Conservation (phyloP, 2,329 filamentous ascomycete species). For the Ophiostoma sp. region DNA sequence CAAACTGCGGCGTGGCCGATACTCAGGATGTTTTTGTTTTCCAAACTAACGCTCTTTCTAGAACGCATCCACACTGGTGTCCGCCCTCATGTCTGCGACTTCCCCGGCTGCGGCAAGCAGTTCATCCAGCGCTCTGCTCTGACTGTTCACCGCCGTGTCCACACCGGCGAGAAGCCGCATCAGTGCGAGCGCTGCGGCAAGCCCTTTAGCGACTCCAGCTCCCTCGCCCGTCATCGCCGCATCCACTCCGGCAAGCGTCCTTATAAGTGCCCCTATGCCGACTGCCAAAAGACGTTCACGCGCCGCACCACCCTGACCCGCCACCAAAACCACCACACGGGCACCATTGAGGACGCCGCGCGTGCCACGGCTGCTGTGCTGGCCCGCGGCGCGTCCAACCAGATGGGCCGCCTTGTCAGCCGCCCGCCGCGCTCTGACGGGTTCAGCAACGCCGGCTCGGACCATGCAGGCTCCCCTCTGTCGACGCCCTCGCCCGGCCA, state of each 20-base stretch:
- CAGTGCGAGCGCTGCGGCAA: constrained; percentile 97
- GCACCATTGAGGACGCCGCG: constrained; percentile 90
- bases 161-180: constrained; percentile 97
- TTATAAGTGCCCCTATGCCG: constrained; percentile 95
- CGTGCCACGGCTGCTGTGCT: constrained; percentile 84
- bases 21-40: not conserved
- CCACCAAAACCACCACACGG: constrained; percentile 94
- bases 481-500: constrained; percentile 84
- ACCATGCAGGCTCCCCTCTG: constrained; percentile 66
- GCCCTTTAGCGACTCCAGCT: constrained; percentile 97
- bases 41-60: constrained; percentile 40
- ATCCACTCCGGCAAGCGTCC: constrained; percentile 95
- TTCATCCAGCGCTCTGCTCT: constrained; percentile 96
- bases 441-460: constrained; percentile 61
- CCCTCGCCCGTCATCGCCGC: constrained; percentile 85
- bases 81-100: constrained; percentile 89
- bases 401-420: constrained; percentile 37
- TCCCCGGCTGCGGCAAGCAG: constrained; percentile 83
- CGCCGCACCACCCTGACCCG: constrained; percentile 90
- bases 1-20: not conserved
- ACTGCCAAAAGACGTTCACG: constrained; percentile 98
- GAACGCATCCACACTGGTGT: constrained; percentile 94
- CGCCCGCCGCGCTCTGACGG: constrained; percentile 66
- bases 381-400: constrained; percentile 52
- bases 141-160: constrained; percentile 91